Conservation (phyloP, 495 filamentous ascomycete species). For the Cudoniella acicularis region DNA sequence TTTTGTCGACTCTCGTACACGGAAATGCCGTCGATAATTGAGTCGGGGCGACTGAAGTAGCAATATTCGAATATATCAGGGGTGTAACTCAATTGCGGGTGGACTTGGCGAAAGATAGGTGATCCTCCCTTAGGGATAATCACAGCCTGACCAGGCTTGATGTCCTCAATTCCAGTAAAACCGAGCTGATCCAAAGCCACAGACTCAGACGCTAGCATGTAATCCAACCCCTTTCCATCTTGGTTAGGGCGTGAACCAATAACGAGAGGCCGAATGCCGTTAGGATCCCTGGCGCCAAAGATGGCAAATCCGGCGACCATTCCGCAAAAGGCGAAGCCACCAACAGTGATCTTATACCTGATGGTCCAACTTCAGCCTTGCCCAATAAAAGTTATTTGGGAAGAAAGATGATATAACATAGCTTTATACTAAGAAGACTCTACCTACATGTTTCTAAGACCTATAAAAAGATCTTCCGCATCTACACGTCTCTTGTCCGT, state of each 20-base stretch:
- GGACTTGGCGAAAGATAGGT: slow-evolving; percentile 73
- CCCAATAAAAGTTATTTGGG: too few species aligned
- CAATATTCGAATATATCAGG: slow-evolving; percentile 91
- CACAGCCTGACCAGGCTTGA: background rate
- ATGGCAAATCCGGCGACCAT: background rate
- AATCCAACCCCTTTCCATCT: background rate
- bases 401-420: too few species aligned
- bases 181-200: background rate
- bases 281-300: background rate
- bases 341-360: background rate
- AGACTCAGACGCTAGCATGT: background rate
- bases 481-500: too few species aligned
- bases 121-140: too few species aligned
- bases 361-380: too few species aligned
- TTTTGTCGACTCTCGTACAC: slow-evolving; percentile 81
- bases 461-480: too few species aligned
- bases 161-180: background rate
- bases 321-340: background rate
- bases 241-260: background rate
- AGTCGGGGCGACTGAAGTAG: slow-evolving; percentile 82
- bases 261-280: background rate
- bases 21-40: slow-evolving; percentile 84
- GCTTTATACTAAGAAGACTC: too few species aligned
- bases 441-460: too few species aligned
- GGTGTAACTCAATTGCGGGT: slow-evolving; percentile 62